Base-by-base conservation (phyloP, 768 basidiomycete species). In the Lyophyllum atratum region DNA sequence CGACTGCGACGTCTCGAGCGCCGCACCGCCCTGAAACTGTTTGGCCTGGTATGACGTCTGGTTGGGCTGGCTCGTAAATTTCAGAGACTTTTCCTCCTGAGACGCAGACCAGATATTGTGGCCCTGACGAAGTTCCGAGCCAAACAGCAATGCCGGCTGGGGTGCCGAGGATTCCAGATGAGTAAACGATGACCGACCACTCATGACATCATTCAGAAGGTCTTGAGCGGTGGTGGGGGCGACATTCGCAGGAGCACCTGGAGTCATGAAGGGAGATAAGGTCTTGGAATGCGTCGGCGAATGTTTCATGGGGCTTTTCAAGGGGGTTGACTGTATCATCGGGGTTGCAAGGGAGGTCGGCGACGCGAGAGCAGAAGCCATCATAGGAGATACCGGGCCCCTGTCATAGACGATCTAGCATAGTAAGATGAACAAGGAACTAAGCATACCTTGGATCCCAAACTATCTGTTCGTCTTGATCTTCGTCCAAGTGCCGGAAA, bases 381-480 rank as follows among this genome's bases (percentile, higher is more conserved):
- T 51, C 48, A 58, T 49, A 22, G 69, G 68, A 26, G 76, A 74
- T 14, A 66, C 50, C 37, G 66, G 53, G 11, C 66, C 69, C 60
- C 72, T 74, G 47, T 33, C 39, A 28, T 31, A 48, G 49, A 17
- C 47, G 1, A 21, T 21, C 43, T 46, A 52, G 25, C 21, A 58
- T 47, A 28, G 52, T 10, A 26, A 44, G 22, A 25, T 31, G 43
- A 29, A 45, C 9, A n/a, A n/a, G 22, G 33, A 28, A 14, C n/a
- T n/a, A 28, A 46, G 9, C 12, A 22, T 54, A 86, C 85, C 83
- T 80, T 31, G 84, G 87, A 68, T 89, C 81, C 74, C 86, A 89
- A 47, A 98, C 86, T 62, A 94, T 86, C 67, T 90, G 82, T 19
- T 93, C 90, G 1, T 86, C 86, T 9, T 85, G 82, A 1, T 82